These are phyloP conservation scores for Jamesozyma spencerorum DNA, from an alignment of 805 yeast species.

Conservation along the genomic window DNA sequence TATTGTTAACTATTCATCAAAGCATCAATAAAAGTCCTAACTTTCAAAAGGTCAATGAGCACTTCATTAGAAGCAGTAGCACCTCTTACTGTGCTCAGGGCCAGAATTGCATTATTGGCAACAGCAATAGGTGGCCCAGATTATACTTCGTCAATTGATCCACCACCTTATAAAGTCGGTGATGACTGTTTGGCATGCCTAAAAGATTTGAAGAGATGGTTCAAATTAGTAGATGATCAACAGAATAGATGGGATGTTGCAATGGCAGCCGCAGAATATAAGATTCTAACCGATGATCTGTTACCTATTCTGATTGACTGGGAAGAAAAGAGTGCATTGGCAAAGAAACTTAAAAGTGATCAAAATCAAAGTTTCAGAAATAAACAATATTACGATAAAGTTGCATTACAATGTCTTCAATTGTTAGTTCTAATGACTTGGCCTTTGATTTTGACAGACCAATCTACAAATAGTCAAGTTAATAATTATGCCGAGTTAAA, in stretches of 20 bases:
- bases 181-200: slow-evolving; percentile 71
- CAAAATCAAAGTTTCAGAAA: slow-evolving; percentile 14
- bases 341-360: slow-evolving; percentile 19
- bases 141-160: slow-evolving; percentile 39
- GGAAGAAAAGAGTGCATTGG: slow-evolving; percentile 37
- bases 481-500: slow-evolving; percentile 50
- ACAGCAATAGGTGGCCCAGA: slow-evolving; percentile 91
- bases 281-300: slow-evolving; percentile 64
- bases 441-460: slow-evolving; percentile 64
- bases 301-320: slow-evolving; percentile 65
- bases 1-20: too few species aligned
- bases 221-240: slow-evolving; percentile 70
- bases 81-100: slow-evolving; percentile 36
- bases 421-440: slow-evolving; percentile 75
- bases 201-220: slow-evolving; percentile 83
- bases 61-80: slow-evolving; percentile 4
- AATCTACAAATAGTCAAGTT: slow-evolving; percentile 50
- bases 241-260: slow-evolving; percentile 71
- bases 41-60: too few species aligned
- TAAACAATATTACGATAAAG: slow-evolving; percentile 37
- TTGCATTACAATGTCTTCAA: slow-evolving; percentile 68
- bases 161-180: slow-evolving; percentile 66
- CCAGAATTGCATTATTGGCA: slow-evolving; percentile 72
- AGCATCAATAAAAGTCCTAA: not conserved
- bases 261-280: slow-evolving; percentile 73